phyloP scores from a whole-genome alignment of 139 green algal genomes.

The Chlorella vulgaris region DNA sequence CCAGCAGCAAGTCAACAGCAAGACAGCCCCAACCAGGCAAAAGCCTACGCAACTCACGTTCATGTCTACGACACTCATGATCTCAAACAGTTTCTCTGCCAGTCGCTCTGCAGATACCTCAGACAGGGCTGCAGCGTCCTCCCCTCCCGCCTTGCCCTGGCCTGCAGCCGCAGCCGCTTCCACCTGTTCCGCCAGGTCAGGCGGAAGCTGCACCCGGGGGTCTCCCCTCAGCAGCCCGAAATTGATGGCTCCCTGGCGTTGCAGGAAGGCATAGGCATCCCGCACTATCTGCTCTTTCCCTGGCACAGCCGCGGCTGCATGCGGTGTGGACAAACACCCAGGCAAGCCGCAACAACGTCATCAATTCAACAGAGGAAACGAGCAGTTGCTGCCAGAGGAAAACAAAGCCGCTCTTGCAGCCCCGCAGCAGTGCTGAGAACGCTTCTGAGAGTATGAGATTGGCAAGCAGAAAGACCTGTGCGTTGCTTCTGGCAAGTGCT shows the following conservation, averaged over 20 bases:
- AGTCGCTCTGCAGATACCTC: too few relatives aligned
- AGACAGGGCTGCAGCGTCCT: too few relatives aligned
- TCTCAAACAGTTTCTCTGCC: conserved; percentile 37
- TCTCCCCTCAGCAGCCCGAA: conserved; percentile 58
- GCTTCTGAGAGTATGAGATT: too few relatives aligned
- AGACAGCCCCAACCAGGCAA: too few relatives aligned
- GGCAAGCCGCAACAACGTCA: neutral
- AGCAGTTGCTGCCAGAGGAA: too few relatives aligned
- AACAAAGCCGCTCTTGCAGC: neutral
- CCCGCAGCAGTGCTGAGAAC: too few relatives aligned
- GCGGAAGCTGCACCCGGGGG: conserved; percentile 26
- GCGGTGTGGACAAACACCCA: neutral
- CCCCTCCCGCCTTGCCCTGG: neutral
- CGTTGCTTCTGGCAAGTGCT: neutral
- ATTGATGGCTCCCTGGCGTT: conserved; percentile 76
- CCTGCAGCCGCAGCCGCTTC: neutral
- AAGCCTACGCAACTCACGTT: too few relatives aligned
- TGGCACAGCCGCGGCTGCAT: neutral
- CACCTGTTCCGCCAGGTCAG: conserved; percentile 8
- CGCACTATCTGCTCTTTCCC: conserved; percentile 36
- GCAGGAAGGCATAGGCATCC: conserved; percentile 62
- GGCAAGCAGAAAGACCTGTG: too few relatives aligned
- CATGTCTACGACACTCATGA: conserved; percentile 24
- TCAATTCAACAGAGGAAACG: neutral
- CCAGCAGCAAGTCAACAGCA: too few relatives aligned